Evolutionary conservation across 2,329 filamentous ascomycete genomes (phyloP), one percentile per base, ranked within the genome.

Genomic region (Fusarium drepaniforme): DNA sequence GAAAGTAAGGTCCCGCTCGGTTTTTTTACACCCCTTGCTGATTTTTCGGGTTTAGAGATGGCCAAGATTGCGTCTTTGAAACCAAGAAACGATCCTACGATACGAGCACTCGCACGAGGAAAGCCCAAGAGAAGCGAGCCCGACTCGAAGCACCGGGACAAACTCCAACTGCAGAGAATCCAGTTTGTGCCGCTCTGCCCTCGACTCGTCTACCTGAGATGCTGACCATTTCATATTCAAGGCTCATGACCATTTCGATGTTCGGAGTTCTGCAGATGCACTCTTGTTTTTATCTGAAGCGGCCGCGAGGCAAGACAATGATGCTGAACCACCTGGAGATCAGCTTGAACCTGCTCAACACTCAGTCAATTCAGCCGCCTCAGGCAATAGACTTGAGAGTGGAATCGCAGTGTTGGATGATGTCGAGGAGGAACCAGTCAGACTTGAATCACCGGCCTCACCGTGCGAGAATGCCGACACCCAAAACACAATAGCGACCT

Each of bases 201-300:
- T 4, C 25, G 4, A 25, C 25, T 4, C 25, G 25, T 25, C 25
- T 12, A 42, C n/a, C 21, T 15, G 2, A 4, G 12, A 8, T 49
- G 13, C 44, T 49, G 44, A 49, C 7, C 11, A 4, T 49, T 9
- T 7, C 3, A 44, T 21, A 0, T 1, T 2, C 12, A 49, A 44
- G 44, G 4, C 44, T 2, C 44, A 51, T 7, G 64, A 62, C 0
- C 51, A 66, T 12, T 66, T 61, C 15, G 23, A 40, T 11, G 42
- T 66, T 7, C 30, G 40, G 4, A 66, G 40, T 11, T 66, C 64
- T 21, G 64, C 64, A 23, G 64, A 66, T 56, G 64, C 64, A 7
- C 64, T 66, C 9, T 35, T 66, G 8, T 66, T 66, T 13, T 23
- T 66, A 23, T 66, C 64, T 0, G 64, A 51, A 0, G 64, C 40